Base-by-base conservation (phyloP, 768 basidiomycete species). In the Tricholoma sp. region DNA sequence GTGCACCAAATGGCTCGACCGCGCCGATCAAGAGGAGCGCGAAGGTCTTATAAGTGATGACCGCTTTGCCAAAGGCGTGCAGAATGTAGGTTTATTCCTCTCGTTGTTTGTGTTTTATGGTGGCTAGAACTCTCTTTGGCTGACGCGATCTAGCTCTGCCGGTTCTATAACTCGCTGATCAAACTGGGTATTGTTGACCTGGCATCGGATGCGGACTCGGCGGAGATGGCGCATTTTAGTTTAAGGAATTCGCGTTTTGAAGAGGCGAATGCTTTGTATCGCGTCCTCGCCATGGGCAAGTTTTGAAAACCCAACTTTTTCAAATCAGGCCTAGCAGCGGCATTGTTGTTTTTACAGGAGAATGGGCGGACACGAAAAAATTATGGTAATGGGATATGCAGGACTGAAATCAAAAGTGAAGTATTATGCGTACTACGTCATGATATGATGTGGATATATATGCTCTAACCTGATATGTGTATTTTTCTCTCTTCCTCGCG, bases 161-260 rank as follows among this genome's bases (percentile, higher is more conserved):
- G 89, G 10, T 91, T 91, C 69, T 91, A 85, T 67, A 72, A 73
- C 58, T 85, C 88, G 0, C 76, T 92, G 50, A 79, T 90, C 72
- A 87, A 85, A 66, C 74, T 82, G 7, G 71, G 71, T 50, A 80
- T 91, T 64, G 79, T 89, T 55, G 86, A 89, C 63, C 76, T 82
- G 2, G 66, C 71, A 6, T 76, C 75, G n/a, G 88, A 89, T 56
- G 78, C 79, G 7, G 88, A 92, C 65, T 81, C 84, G 0, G 79
- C 86, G 5, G 90, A 90, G 72, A 90, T 92, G 80, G 78, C 80
- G 5, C 86, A 89, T 66, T 92, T 92, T 63, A 83, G 83, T 45
- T 76, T 92, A 50, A 80, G 82, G 37, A 78, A 89, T 63, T 79
- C 90, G 10, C 79, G 85, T 2, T 84, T 90, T 57, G 88, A 89